These are phyloP conservation scores for Alloteropsis angusta DNA, from an alignment of 202 grass and related monocot species.

Conservation along the genomic window DNA sequence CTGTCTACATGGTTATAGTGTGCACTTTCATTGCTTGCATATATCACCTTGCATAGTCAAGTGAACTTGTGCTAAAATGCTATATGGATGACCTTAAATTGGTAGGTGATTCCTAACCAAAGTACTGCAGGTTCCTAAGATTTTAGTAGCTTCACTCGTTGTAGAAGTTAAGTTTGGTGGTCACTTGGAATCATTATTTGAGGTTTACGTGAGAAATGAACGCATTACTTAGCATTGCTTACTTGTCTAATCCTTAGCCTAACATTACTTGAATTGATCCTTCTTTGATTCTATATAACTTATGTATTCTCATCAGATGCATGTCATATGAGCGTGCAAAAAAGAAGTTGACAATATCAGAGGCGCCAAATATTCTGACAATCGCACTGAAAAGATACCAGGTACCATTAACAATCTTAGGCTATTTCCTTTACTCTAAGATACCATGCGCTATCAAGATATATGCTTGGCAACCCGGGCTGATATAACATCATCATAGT, in stretches of 20 bases:
- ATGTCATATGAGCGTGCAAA: slow-evolving; percentile 87
- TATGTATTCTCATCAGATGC: slow-evolving; percentile 84
- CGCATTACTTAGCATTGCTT: background rate
- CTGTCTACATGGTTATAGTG: background rate
- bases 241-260: background rate
- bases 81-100: background rate
- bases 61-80: background rate
- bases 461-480: slow-evolving; percentile 68
- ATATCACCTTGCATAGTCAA: background rate
- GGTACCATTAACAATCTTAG: too few relatives aligned
- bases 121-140: slow-evolving; percentile 3
- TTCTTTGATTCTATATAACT: slow-evolving; percentile 5
- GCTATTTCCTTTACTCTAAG: too few relatives aligned
- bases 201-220: background rate
- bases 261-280: background rate
- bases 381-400: slow-evolving; percentile 96
- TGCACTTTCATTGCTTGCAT: slow-evolving; percentile 1
- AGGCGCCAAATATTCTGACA: slow-evolving; percentile 92
- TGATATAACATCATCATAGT: too few relatives aligned
- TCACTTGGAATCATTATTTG: background rate
- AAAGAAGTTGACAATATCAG: slow-evolving; percentile 90
- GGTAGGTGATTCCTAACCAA: slow-evolving; percentile 14
- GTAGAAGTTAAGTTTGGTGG: slow-evolving; percentile 7
- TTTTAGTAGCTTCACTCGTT: background rate
- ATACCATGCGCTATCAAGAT: too few relatives aligned